phyloP scores from a whole-genome alignment of 2,329 filamentous ascomycete species.

The Penicillium digitatum region DNA sequence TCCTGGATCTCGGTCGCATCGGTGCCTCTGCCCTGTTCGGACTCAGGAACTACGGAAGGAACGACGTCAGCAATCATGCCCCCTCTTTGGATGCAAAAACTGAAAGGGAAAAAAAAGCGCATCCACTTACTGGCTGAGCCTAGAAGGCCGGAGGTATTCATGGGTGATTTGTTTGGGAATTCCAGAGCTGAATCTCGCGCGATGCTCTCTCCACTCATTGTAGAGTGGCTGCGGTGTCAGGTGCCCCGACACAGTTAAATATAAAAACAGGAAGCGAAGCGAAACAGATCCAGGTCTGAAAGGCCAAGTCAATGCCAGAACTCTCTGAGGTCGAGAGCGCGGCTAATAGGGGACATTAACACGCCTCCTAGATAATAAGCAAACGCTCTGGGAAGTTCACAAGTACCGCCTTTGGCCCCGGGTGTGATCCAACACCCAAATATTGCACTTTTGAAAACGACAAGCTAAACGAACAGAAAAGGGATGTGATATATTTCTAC shows the following conservation, averaged over 20 bases:
- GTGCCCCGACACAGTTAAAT: conserved; percentile 9
- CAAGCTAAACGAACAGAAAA: conserved; percentile 11
- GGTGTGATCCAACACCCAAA: conserved; percentile 10
- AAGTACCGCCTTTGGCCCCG: conserved; percentile 15
- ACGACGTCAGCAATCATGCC: conserved; percentile 13
- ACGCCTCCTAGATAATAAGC: conserved; percentile 14
- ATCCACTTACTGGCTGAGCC: conserved; percentile 29
- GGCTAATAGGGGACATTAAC: conserved; percentile 16
- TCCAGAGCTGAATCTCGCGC: conserved; percentile 32
- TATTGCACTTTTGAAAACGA: conserved; percentile 7
- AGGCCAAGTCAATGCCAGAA: conserved; percentile 9
- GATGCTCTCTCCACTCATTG: conserved; percentile 33
- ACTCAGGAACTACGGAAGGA: conserved; percentile 25
- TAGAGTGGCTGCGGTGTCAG: conserved; percentile 21
- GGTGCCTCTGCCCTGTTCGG: conserved; percentile 20
- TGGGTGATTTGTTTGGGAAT: conserved; percentile 29
- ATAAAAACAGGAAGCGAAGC: conserved; percentile 6
- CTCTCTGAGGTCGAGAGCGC: conserved; percentile 11
- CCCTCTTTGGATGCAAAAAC: background rate
- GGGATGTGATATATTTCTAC: background rate
- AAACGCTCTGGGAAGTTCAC: background rate
- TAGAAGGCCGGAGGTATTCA: conserved; percentile 30
- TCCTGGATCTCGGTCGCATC: conserved; percentile 24
- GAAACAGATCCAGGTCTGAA: conserved; percentile 6
- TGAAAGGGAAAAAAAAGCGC: conserved; percentile 1